A percentile compares a stretch with the other conserved stretches of the same genome.
Conservation (phyloP, 2,329 filamentous ascomycete species). For the Epichloe sylvatica region DNA sequence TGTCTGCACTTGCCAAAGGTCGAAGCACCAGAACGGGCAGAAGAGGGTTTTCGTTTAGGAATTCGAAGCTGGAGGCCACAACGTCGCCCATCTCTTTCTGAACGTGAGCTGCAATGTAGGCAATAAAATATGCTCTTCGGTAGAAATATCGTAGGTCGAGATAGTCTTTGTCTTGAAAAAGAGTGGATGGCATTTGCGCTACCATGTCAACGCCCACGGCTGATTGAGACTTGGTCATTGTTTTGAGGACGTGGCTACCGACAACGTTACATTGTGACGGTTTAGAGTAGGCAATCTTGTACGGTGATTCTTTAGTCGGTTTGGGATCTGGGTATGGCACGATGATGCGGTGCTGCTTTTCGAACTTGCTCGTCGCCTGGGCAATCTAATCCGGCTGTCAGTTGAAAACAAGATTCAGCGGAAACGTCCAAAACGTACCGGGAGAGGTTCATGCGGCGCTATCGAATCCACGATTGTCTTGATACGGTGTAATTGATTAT, state of each 20-base stretch:
- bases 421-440: conserved; percentile 25
- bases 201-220: conserved; percentile 62
- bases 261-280: conserved; percentile 74
- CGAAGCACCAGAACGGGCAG: conserved; percentile 50
- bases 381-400: conserved; percentile 34
- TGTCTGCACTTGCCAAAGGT: conserved; percentile 16
- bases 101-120: conserved; percentile 61
- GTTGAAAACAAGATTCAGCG: neutral
- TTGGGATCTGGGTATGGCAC: conserved; percentile 76
- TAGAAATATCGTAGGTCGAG: conserved; percentile 88
- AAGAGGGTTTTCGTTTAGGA: conserved; percentile 59
- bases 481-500: conserved; percentile 35
- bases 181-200: conserved; percentile 62
- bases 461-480: conserved; percentile 40
- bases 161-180: conserved; percentile 93
- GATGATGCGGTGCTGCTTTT: conserved; percentile 52
- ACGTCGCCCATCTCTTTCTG: conserved; percentile 39
- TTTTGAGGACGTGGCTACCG: conserved; percentile 71
- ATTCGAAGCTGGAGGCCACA: conserved; percentile 48
- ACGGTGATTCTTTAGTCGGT: conserved; percentile 61
- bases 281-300: conserved; percentile 65
- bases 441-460: conserved; percentile 32
- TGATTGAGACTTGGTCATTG: conserved; percentile 50
- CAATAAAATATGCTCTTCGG: conserved; percentile 82
- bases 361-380: conserved; percentile 53